These are phyloP conservation scores for Domatiomyces globalis DNA, from an alignment of 2,329 filamentous ascomycete genomes.

Conservation along the genomic window DNA sequence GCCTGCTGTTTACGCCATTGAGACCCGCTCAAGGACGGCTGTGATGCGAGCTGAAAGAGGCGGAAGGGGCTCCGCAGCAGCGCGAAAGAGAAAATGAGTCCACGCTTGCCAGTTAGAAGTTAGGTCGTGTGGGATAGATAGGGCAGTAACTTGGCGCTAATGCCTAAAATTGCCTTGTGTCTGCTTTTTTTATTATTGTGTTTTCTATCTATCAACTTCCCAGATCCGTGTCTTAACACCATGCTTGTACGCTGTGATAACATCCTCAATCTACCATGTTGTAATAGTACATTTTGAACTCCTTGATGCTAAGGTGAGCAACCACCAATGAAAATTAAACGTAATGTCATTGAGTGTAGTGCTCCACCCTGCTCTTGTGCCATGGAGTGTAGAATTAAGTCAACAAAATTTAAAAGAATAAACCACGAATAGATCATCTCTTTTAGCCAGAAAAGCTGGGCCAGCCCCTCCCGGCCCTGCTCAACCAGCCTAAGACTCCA, in stretches of 20 bases:
- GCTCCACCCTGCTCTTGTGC: not conserved
- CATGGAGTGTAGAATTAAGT: not conserved
- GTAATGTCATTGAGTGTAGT: not conserved
- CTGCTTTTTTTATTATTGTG: not conserved
- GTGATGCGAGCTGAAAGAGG: not conserved
- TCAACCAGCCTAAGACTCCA: conserved; percentile 60
- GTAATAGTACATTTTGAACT: too few species aligned
- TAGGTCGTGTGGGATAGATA: too few species aligned
- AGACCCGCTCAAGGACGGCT: conserved; percentile 7
- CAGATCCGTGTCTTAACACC: too few species aligned
- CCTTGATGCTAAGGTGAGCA: too few species aligned
- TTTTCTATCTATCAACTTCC: too few species aligned
- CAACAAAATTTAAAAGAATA: conserved; percentile 25
- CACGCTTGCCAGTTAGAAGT: not conserved
- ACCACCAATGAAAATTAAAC: not conserved
- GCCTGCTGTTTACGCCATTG: conserved; percentile 11
- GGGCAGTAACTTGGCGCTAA: not conserved
- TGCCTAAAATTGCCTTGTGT: not conserved
- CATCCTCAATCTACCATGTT: too few species aligned
- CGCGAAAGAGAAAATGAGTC: not conserved
- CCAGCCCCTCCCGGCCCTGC: conserved; percentile 69
- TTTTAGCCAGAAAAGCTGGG: conserved; percentile 70
- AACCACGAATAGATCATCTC: conserved; percentile 39
- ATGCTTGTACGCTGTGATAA: too few species aligned
- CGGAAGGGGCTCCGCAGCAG: not conserved